Percentiles rank a stretch among this genome's conserved stretches.
phyloP scores from a whole-genome alignment of 2,329 filamentous ascomycete species.

The Akanthomyces lecanii region DNA sequence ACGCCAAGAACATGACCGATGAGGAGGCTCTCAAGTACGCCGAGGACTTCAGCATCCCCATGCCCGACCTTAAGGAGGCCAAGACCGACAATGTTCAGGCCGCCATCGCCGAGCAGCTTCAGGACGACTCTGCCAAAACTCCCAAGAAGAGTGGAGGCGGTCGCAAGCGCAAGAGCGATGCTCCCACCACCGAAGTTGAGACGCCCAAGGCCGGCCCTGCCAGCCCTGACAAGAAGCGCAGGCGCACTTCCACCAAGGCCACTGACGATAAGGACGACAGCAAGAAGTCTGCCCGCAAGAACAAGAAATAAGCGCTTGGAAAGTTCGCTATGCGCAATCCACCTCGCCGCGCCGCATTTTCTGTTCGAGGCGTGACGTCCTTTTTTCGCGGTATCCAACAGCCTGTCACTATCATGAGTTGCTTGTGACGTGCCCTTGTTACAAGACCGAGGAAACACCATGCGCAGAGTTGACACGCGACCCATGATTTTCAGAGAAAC shows the following conservation, averaged over 20 bases:
- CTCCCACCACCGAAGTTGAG: conserved; percentile 36
- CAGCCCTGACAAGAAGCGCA: conserved; percentile 61
- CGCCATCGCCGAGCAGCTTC: conserved; percentile 56
- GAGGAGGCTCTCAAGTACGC: conserved; percentile 58
- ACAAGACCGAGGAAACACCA: background rate
- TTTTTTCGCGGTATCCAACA: conserved; percentile 16
- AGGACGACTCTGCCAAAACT: conserved; percentile 49
- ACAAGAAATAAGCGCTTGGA: conserved; percentile 40
- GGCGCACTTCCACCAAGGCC: conserved; percentile 53
- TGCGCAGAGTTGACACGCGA: background rate
- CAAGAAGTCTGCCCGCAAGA: conserved; percentile 58
- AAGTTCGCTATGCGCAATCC: background rate
- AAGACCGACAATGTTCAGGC: conserved; percentile 46
- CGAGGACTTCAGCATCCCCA: conserved; percentile 52
- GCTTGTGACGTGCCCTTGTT: background rate
- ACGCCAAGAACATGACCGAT: conserved; percentile 58
- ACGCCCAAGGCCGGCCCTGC: conserved; percentile 41
- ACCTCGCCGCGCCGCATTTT: background rate
- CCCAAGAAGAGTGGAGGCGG: conserved; percentile 50
- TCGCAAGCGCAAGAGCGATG: conserved; percentile 55
- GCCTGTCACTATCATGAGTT: background rate
- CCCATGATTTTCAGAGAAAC: background rate
- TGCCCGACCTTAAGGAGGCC: conserved; percentile 45
- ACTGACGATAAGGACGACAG: conserved; percentile 52
- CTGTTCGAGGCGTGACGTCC: conserved; percentile 2